These are phyloP conservation scores for Oryza brachyantha DNA, from an alignment of 176 grass and related monocot genomes.

Conservation along the genomic window DNA sequence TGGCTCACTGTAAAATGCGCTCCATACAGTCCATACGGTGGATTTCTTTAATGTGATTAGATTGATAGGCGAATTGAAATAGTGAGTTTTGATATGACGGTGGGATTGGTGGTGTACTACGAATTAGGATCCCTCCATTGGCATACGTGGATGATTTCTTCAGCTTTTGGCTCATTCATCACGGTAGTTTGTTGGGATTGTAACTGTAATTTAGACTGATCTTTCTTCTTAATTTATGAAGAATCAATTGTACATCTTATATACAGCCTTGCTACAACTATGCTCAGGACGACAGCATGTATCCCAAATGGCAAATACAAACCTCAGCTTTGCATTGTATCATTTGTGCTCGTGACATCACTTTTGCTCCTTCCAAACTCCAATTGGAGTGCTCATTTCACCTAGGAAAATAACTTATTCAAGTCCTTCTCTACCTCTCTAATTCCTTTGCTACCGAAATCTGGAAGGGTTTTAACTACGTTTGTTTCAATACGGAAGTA, in stretches of 20 bases:
- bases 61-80: constrained; percentile 31
- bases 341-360: not conserved
- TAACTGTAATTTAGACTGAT: constrained; percentile 40
- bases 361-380: not conserved
- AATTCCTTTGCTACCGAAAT: not conserved
- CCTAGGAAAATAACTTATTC: not conserved
- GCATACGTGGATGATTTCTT: constrained; percentile 23
- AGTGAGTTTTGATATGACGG: constrained; percentile 13
- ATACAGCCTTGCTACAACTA: not conserved
- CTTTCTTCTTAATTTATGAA: constrained; percentile 20
- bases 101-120: constrained; percentile 37
- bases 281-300: too few species aligned
- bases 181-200: not conserved
- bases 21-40: constrained; percentile 22
- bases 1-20: constrained; percentile 34
- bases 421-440: not conserved
- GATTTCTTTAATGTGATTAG: constrained; percentile 37
- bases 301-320: not conserved
- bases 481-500: not conserved
- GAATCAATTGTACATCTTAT: constrained; percentile 36
- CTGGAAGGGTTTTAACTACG: not conserved
- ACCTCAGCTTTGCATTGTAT: not conserved
- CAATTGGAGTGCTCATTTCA: not conserved
- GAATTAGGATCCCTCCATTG: constrained; percentile 39
- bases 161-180: constrained; percentile 15